These are phyloP conservation scores for Cladorrhinum sp. DNA, from an alignment of 2,329 filamentous ascomycete genomes.

Conservation along the genomic window DNA sequence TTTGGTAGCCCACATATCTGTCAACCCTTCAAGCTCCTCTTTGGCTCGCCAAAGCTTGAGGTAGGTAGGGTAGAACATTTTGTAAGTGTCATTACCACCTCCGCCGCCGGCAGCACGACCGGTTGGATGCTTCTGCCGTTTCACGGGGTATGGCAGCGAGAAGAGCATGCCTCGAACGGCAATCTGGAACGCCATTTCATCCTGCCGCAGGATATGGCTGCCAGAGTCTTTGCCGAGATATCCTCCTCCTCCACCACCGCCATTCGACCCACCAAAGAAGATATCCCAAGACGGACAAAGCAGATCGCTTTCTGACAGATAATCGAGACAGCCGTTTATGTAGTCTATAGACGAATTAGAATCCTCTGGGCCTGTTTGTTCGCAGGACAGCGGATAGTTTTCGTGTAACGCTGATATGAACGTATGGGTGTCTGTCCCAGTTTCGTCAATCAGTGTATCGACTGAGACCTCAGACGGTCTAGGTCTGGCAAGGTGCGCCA, in stretches of 20 bases:
- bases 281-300: conserved; percentile 70
- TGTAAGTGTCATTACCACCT: conserved; percentile 59
- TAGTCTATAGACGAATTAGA: conserved; percentile 67
- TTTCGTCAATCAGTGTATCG: conserved; percentile 84
- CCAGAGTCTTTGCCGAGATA: conserved; percentile 54
- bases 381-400: conserved; percentile 86
- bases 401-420: conserved; percentile 90
- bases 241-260: conserved; percentile 42
- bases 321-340: conserved; percentile 80
- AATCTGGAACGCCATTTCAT: conserved; percentile 91
- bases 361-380: conserved; percentile 49
- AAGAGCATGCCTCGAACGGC: conserved; percentile 85
- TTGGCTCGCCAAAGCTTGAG: conserved; percentile 78
- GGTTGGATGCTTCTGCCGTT: conserved; percentile 50
- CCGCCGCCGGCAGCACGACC: conserved; percentile 37
- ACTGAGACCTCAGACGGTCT: conserved; percentile 64
- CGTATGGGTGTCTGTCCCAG: conserved; percentile 85
- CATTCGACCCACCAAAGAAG: conserved; percentile 59
- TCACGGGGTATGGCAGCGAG: conserved; percentile 80
- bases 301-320: conserved; percentile 83
- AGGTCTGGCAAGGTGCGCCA: conserved; percentile 56
- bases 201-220: conserved; percentile 78
- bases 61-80: conserved; percentile 89
- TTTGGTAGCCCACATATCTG: conserved; percentile 66
- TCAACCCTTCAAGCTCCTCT: conserved; percentile 74